A percentile compares a stretch with the other conserved stretches of the same genome.
phyloP scores from a whole-genome alignment of 257 asterid species.

The Rubia yunnanensis region DNA sequence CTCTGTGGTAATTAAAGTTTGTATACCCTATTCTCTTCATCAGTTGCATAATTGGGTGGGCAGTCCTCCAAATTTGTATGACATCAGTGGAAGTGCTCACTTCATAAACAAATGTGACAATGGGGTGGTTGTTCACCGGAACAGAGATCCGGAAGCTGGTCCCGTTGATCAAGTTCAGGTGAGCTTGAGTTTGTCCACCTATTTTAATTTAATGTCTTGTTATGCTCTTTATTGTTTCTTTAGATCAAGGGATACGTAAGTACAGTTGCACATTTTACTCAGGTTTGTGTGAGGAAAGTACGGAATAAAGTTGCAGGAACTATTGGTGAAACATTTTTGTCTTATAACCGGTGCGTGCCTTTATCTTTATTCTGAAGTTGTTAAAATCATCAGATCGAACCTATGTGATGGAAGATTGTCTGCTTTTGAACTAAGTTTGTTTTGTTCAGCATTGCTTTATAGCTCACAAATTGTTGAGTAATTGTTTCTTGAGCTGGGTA shows the following conservation, averaged over 20 bases:
- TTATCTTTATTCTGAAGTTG: not conserved
- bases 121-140: conserved; percentile 90
- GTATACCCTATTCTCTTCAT: conserved; percentile 12
- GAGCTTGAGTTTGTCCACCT: conserved; percentile 8
- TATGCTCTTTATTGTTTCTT: not conserved
- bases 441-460: not conserved
- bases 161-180: conserved; percentile 87
- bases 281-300: conserved; percentile 92
- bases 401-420: not conserved
- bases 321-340: conserved; percentile 72
- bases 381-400: not conserved
- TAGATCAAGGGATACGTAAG: not conserved
- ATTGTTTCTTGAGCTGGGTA: not conserved
- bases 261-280: conserved; percentile 10
- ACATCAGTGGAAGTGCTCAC: conserved; percentile 98
- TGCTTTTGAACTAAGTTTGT: not conserved
- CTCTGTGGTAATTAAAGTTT: not conserved
- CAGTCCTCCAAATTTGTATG: conserved; percentile 77
- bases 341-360: conserved; percentile 57
- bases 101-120: conserved; percentile 96
- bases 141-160: conserved; percentile 77
- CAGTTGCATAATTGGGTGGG: conserved; percentile 89
- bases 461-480: not conserved
- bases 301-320: conserved; percentile 92
- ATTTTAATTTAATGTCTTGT: not conserved